Percentiles rank a stretch among this genome's conserved stretches.
Conservation (phyloP, 1,284 basidiomycete genomes). For the Takashimella koratensis region DNA sequence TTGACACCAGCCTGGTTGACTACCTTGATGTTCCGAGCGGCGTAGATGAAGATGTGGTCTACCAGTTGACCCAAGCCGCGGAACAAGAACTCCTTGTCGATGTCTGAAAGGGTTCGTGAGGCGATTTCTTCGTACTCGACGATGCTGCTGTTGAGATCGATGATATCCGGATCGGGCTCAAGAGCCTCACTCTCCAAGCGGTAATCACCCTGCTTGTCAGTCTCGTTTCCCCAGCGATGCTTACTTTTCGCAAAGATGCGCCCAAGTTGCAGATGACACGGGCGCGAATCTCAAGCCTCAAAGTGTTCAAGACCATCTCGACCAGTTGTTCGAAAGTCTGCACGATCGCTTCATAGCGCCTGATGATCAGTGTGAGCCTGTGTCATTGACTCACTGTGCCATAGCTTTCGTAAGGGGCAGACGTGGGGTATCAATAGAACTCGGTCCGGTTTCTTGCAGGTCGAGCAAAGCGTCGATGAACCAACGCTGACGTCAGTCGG, state of each 20-base stretch:
- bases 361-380: conserved; percentile 41
- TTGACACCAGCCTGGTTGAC: conserved; percentile 76
- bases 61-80: conserved; percentile 80
- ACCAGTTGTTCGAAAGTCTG: conserved; percentile 86
- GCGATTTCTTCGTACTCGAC: conserved; percentile 71
- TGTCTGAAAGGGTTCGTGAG: conserved; percentile 59
- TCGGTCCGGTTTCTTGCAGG: conserved; percentile 54
- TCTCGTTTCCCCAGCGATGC: conserved; percentile 4
- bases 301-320: conserved; percentile 79
- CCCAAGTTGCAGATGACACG: conserved; percentile 78
- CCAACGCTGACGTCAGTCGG: conserved; percentile 61
- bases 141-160: conserved; percentile 81
- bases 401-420: conserved; percentile 81
- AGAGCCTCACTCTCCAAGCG: conserved; percentile 71
- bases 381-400: conserved; percentile 62
- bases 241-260: conserved; percentile 68
- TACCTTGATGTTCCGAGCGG: conserved; percentile 66
- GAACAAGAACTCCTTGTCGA: conserved; percentile 77
- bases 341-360: conserved; percentile 83
- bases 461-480: conserved; percentile 65
- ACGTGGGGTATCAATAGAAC: conserved; percentile 53
- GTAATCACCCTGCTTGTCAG: conserved; percentile 67
- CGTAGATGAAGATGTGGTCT: conserved; percentile 74
- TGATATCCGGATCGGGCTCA: conserved; percentile 86
- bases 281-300: conserved; percentile 84